Percentiles rank a stretch among this genome's conserved stretches.
These are phyloP conservation scores for Zygosaccharomyces sapae DNA, from an alignment of 1,139 yeast species.

Conservation along the genomic window DNA sequence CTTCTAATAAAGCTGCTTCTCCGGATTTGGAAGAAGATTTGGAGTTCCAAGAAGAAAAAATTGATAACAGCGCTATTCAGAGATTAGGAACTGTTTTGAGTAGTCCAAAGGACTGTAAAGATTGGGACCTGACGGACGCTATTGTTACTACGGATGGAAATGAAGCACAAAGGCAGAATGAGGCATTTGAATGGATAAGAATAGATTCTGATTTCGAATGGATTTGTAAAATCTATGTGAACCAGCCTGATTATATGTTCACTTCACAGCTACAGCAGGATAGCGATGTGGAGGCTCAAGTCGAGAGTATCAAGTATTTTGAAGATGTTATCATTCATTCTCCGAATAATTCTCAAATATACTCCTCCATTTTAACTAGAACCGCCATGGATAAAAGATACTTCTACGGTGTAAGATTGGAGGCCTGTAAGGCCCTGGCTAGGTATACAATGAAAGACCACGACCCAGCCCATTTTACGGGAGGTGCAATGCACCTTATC, in stretches of 20 bases:
- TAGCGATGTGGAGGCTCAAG: constrained; percentile 93
- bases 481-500: constrained; percentile 68
- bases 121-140: constrained; percentile 79
- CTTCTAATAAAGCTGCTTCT: constrained; percentile 20
- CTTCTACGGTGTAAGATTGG: constrained; percentile 82
- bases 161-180: constrained; percentile 44
- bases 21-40: constrained; percentile 24
- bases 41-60: constrained; percentile 19
- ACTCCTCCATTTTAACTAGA: constrained; percentile 74
- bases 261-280: constrained; percentile 92
- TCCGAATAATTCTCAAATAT: constrained; percentile 52
- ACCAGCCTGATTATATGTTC: constrained; percentile 93
- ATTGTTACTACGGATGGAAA: constrained; percentile 44
- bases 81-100: constrained; percentile 78
- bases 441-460: constrained; percentile 56
- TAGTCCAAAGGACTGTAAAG: constrained; percentile 52
- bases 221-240: constrained; percentile 77
- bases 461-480: constrained; percentile 50
- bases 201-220: constrained; percentile 97
- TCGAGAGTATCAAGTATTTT: constrained; percentile 75
- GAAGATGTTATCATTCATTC: constrained; percentile 42
- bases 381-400: constrained; percentile 82
- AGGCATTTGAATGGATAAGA: constrained; percentile 96
- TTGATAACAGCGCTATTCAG: constrained; percentile 43
- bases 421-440: constrained; percentile 80